A percentile compares a stretch with the other conserved stretches of the same genome.
Evolutionary conservation across 768 basidiomycete species (phyloP).

Genomic region (Podaxis sp.): DNA sequence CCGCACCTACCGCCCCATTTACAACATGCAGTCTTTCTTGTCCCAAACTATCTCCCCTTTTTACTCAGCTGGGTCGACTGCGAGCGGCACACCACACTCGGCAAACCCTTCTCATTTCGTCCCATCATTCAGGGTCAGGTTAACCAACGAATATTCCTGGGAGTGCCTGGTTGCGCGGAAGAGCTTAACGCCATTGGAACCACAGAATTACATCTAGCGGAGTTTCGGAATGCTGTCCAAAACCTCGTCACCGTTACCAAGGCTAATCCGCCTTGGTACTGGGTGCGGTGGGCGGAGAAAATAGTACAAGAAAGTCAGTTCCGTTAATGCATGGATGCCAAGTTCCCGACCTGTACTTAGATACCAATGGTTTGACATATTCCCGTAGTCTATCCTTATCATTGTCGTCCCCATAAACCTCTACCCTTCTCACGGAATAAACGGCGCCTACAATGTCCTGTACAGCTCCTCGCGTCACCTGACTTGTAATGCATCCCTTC

Average conservation of each 20-base stretch:
- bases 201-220: not conserved
- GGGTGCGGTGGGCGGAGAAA: not conserved
- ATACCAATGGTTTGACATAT: not conserved
- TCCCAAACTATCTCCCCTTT: conserved; percentile 1
- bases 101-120: not conserved
- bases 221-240: not conserved
- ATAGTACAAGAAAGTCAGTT: not conserved
- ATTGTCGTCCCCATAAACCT: not conserved
- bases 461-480: no score
- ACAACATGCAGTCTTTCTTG: conserved; percentile 1
- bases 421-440: no score
- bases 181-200: not conserved
- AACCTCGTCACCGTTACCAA: not conserved
- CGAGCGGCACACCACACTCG: not conserved
- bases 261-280: conserved; percentile 1
- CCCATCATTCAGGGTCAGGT: not conserved
- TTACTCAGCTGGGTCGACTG: not conserved
- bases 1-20: not conserved
- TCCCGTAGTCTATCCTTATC: not conserved
- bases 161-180: not conserved
- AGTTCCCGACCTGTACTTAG: not conserved
- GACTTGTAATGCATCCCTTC: no score
- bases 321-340: not conserved
- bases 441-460: no score
- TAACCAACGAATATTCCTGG: not conserved